phyloP scores from a whole-genome alignment of 208 protist species.

The Endotrypanum monterogeii region DNA sequence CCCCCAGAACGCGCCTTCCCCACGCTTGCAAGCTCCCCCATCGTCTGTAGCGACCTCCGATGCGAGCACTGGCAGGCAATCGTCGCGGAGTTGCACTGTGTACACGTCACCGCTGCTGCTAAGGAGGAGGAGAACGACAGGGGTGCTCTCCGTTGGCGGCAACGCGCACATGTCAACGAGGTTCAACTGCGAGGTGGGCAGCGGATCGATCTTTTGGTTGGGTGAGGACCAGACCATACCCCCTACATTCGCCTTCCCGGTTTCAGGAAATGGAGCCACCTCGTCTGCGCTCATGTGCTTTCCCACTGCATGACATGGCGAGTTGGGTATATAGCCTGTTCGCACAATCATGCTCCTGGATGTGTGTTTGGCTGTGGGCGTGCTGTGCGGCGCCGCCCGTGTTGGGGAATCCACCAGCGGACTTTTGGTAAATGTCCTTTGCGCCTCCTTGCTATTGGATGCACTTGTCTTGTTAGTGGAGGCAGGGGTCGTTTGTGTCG shows the following conservation, averaged over 20 bases:
- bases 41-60: constrained; percentile 24
- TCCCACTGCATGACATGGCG: background rate
- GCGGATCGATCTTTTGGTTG: background rate
- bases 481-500: background rate
- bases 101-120: constrained; percentile 76
- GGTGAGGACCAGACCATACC: background rate
- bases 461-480: background rate
- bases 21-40: constrained; percentile 23
- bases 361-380: background rate
- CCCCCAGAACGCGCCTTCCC: constrained; percentile 14
- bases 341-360: background rate
- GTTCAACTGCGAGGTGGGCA: constrained; percentile 23
- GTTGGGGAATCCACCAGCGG: background rate
- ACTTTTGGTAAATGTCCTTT: background rate
- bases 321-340: background rate
- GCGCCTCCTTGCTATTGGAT: background rate
- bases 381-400: background rate
- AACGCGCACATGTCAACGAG: constrained; percentile 59
- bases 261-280: background rate
- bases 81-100: constrained; percentile 45
- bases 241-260: background rate
- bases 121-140: constrained; percentile 58
- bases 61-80: constrained; percentile 30
- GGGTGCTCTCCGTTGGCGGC: constrained; percentile 54
- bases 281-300: constrained; percentile 6